Evolutionary conservation across 192 early-diverging fungal species (phyloP), one percentile per base, ranked within the genome.

Genomic region (Rhizoclosmatium sp.): DNA sequence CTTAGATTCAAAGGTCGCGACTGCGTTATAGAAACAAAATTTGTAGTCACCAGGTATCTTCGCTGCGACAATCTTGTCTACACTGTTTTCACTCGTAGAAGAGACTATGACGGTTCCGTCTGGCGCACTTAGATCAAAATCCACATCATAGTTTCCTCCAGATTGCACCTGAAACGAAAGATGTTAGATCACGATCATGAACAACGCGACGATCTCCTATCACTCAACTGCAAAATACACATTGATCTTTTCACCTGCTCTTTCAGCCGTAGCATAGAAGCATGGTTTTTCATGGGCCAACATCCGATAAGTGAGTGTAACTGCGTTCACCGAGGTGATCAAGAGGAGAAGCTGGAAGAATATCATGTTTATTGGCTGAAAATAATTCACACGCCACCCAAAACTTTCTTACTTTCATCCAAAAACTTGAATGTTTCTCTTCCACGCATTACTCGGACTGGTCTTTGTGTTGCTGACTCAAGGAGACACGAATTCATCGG

Each of bases 101-200:
- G 78, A 80, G 67, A 96, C 82, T 39, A 98, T 70, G 65, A 88
- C 78, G 49, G 87, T 90, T 59, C 84, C 86, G 78, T 91, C 85
- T 49, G 96, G 96, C 41, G 88, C 93, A 44, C 81, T 89, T 44
- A 98, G 94, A 39, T 91, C 89, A 72, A 94, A 98, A 85, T 99
- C 97, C 47, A 99, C 93, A 81, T 99, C 98, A 84, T 97, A 98
- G 48, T 93, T 89, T 77, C 97, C 97, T 46, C 98, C 98, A 59
- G 91, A 87, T 89, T 99, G 98, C 47, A 97, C 95, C 95, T 96
- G 51, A 19, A 39, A 54, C 23, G 47, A 0, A 16, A 51, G 39
- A 41, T 12, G 31, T 73, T 46, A 39, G 21, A 14, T 71, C 31
- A 72, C 40, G 9, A 14, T 23, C 21, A 76, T 49, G 64, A 16